Evolutionary conservation across 2,329 filamentous ascomycete genomes (phyloP).

Genomic region (Microcyclosporella mali): DNA sequence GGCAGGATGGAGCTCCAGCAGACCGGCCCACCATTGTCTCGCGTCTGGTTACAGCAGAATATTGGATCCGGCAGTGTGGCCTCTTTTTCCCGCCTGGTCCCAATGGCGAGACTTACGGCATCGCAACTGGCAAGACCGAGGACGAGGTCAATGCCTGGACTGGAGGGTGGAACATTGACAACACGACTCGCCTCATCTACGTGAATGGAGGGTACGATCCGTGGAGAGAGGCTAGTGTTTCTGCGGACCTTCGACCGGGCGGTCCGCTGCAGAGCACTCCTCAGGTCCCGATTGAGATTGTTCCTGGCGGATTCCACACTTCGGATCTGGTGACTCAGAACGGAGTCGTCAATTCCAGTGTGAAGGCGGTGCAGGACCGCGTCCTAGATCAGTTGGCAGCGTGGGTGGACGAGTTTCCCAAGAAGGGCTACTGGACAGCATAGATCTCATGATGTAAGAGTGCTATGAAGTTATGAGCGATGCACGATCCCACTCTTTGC

Average conservation of each 20-base stretch:
- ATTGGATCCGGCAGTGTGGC: slow-evolving; percentile 51
- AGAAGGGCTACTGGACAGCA: slow-evolving; percentile 15
- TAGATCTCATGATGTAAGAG: slow-evolving; percentile 1
- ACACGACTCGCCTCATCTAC: slow-evolving; percentile 53
- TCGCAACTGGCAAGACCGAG: slow-evolving; percentile 44
- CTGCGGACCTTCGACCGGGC: slow-evolving; percentile 48
- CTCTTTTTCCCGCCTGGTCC: slow-evolving; percentile 49
- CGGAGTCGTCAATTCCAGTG: slow-evolving; percentile 42
- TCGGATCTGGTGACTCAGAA: slow-evolving; percentile 48
- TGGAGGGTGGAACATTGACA: slow-evolving; percentile 51
- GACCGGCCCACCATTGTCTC: slow-evolving; percentile 46
- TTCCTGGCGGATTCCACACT: slow-evolving; percentile 52
- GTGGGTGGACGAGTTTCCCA: slow-evolving; percentile 48
- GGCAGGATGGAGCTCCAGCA: slow-evolving; percentile 49
- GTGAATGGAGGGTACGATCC: slow-evolving; percentile 56
- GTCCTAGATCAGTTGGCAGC: slow-evolving; percentile 46
- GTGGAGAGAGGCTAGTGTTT: slow-evolving; percentile 52
- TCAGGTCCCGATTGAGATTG: slow-evolving; percentile 47
- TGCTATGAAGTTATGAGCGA: background rate
- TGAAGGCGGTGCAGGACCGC: slow-evolving; percentile 45
- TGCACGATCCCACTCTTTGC: background rate
- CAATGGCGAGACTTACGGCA: slow-evolving; percentile 46
- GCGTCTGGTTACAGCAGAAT: slow-evolving; percentile 45
- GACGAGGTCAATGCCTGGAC: slow-evolving; percentile 49
- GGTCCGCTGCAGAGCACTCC: slow-evolving; percentile 47